Evolutionary conservation across 1,284 basidiomycete species (phyloP).

Genomic region (Austroboletus sp.): DNA sequence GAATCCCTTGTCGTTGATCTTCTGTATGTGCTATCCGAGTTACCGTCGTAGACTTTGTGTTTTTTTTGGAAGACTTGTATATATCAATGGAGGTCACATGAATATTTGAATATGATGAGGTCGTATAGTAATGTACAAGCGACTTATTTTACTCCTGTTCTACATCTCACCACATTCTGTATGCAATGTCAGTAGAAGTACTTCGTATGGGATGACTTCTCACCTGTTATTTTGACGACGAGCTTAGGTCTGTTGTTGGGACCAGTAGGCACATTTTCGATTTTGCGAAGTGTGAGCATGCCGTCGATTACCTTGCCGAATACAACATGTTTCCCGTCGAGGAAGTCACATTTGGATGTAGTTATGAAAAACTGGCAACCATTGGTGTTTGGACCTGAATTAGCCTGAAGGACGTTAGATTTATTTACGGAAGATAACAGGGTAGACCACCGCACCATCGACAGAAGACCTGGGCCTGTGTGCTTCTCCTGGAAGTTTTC

Average conservation of each 20-base stretch:
- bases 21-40: too few species aligned
- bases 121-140: too few species aligned
- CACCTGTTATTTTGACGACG: constrained; percentile 77
- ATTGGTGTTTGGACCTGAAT: constrained; percentile 87
- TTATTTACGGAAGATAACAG: background rate
- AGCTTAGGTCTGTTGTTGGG: constrained; percentile 80
- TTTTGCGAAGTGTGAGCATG: constrained; percentile 85
- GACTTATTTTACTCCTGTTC: background rate
- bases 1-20: too few species aligned
- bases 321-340: constrained; percentile 91
- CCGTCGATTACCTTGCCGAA: constrained; percentile 88
- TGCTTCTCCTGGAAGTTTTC: constrained; percentile 95
- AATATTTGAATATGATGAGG: too few species aligned
- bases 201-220: constrained; percentile 21
- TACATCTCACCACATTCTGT: constrained; percentile 33
- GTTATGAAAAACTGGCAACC: constrained; percentile 99
- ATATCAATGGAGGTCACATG: too few species aligned
- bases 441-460: constrained; percentile 56
- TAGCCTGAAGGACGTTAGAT: constrained; percentile 53
- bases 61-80: too few species aligned
- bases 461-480: constrained; percentile 72
- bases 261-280: constrained; percentile 90
- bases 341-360: constrained; percentile 86
- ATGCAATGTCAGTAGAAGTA: background rate
- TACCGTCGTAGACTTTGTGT: too few species aligned